A percentile compares a stretch with the other conserved stretches of the same genome.
These are phyloP conservation scores for Paxillus involutus DNA, from an alignment of 768 basidiomycete species.

Conservation along the genomic window DNA sequence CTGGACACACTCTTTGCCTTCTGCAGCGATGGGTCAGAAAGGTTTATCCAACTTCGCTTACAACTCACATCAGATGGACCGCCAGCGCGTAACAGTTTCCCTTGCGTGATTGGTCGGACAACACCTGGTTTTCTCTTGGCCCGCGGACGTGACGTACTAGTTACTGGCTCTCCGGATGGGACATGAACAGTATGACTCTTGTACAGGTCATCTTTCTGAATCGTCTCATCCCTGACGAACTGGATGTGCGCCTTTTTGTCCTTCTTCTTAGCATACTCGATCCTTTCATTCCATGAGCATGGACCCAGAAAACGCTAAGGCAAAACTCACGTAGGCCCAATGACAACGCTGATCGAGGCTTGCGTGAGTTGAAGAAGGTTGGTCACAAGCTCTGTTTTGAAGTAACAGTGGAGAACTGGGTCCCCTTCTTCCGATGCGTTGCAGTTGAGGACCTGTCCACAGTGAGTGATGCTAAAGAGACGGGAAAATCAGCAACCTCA, in stretches of 20 bases:
- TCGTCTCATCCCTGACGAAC: constrained; percentile 85
- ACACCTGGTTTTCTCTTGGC: constrained; percentile 87
- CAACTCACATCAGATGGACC: constrained; percentile 62
- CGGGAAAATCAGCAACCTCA: constrained; percentile 33
- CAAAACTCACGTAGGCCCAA: constrained; percentile 71
- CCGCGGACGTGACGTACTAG: constrained; percentile 78
- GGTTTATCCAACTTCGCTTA: neutral
- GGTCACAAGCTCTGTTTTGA: constrained; percentile 93
- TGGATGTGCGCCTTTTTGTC: constrained; percentile 89
- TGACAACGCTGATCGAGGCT: constrained; percentile 67
- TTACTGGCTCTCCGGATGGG: constrained; percentile 81
- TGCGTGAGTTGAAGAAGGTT: constrained; percentile 81
- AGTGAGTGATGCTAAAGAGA: constrained; percentile 4
- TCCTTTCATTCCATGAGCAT: constrained; percentile 41
- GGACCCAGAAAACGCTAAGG: neutral
- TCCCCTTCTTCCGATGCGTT: constrained; percentile 89
- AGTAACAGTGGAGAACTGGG: constrained; percentile 84
- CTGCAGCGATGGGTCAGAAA: constrained; percentile 27
- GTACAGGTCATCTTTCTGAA: constrained; percentile 78
- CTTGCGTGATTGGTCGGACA: constrained; percentile 81
- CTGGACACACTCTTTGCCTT: constrained; percentile 41
- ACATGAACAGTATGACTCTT: constrained; percentile 93
- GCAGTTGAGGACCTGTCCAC: constrained; percentile 68
- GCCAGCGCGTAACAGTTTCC: constrained; percentile 75
- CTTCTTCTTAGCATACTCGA: constrained; percentile 95